Evolutionary conservation across 176 grass and related monocot species (phyloP).

Genomic region (Pontederia paniculata): DNA sequence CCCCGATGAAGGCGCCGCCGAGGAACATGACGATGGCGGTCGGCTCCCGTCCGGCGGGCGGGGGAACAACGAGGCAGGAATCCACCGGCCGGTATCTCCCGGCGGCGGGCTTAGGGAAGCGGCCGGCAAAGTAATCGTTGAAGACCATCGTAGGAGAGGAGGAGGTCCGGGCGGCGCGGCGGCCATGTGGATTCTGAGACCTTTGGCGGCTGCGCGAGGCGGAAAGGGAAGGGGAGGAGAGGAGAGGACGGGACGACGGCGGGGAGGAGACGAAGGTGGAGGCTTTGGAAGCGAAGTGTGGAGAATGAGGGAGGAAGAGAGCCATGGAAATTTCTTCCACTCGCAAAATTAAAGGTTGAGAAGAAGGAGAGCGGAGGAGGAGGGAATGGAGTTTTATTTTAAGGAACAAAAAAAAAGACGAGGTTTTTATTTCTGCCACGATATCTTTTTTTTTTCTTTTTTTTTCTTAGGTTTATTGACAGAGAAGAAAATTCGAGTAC

Average conservation of each 20-base stretch:
- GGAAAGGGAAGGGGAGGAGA: background rate
- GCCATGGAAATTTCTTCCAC: slow-evolving; percentile 19
- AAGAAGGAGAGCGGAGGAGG: too few species aligned
- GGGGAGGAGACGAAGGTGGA: slow-evolving; percentile 1
- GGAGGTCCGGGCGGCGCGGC: background rate
- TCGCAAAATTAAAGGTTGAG: background rate
- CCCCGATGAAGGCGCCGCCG: slow-evolving; percentile 87
- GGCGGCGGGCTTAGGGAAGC: background rate
- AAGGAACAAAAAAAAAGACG: background rate
- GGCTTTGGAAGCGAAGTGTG: background rate
- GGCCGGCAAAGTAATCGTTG: slow-evolving; percentile 16
- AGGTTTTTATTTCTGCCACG: background rate
- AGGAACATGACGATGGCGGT: slow-evolving; percentile 69
- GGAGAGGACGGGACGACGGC: background rate
- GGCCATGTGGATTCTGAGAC: background rate
- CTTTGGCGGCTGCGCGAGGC: background rate
- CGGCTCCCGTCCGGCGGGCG: slow-evolving; percentile 39
- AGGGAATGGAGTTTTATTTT: background rate
- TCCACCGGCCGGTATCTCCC: slow-evolving; percentile 37
- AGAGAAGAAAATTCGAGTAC: too few species aligned
- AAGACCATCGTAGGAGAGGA: background rate
- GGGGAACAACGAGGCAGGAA: slow-evolving; percentile 62
- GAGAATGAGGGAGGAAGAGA: slow-evolving; percentile 16
- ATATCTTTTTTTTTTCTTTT: background rate
- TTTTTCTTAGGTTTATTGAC: too few species aligned